Conservation (phyloP, 1,284 basidiomycete genomes). For the Grifola frondosa region DNA sequence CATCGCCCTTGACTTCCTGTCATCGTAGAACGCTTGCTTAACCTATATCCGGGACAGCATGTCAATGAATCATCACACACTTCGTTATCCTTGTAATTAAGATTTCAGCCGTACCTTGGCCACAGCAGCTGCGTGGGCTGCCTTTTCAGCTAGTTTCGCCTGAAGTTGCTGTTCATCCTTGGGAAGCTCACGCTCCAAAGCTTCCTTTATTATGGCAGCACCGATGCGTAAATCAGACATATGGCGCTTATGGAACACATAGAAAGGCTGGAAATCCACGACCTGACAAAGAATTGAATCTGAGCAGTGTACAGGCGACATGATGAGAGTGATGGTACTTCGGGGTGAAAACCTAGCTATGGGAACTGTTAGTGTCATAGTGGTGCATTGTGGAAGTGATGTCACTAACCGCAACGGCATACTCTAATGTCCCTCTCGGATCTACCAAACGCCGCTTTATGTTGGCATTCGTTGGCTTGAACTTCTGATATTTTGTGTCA, state of each 20-base stretch:
- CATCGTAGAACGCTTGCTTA: conserved; percentile 72
- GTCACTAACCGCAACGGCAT: conserved; percentile 63
- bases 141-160: conserved; percentile 55
- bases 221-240: conserved; percentile 61
- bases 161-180: conserved; percentile 51
- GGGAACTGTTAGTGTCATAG: background rate
- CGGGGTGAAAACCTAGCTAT: conserved; percentile 70
- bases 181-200: conserved; percentile 50
- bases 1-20: conserved; percentile 55
- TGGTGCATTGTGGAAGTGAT: conserved; percentile 3
- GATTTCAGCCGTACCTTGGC: conserved; percentile 45
- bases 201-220: conserved; percentile 60
- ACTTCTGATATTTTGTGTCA: conserved; percentile 66
- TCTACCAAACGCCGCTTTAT: conserved; percentile 62
- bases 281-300: conserved; percentile 30
- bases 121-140: conserved; percentile 49
- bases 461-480: conserved; percentile 72
- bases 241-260: conserved; percentile 55
- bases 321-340: conserved; percentile 38
- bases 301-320: conserved; percentile 2
- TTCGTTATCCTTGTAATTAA: too few species aligned
- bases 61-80: too few species aligned
- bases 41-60: too few species aligned
- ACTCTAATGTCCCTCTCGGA: conserved; percentile 73
- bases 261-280: conserved; percentile 51